Percentiles rank a stretch among this genome's conserved stretches.
Evolutionary conservation across 148 eudicot genomes (phyloP).

Genomic region (Simmondsia chinensis): DNA sequence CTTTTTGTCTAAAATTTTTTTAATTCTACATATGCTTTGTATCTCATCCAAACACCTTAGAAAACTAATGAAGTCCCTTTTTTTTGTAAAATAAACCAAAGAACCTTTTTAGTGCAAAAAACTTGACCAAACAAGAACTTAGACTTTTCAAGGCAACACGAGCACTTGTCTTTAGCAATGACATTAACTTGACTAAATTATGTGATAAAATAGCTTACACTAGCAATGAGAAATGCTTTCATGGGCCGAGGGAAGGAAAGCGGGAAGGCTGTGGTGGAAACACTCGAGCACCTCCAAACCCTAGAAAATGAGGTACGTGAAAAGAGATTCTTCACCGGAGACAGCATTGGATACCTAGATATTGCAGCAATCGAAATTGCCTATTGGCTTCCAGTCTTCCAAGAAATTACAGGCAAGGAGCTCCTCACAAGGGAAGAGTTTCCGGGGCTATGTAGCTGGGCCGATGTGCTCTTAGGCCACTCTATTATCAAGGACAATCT

Average conservation of each 20-base stretch:
- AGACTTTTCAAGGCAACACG: no score
- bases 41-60: no score
- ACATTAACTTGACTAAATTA: no score
- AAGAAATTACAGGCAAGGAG: conserved; percentile 16
- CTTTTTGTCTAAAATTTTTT: no score
- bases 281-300: conserved; percentile 12
- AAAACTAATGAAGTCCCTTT: no score
- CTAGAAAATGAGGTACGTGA: conserved; percentile 32
- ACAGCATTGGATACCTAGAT: conserved; percentile 32
- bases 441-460: conserved; percentile 30
- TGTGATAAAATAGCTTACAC: conserved; percentile 10
- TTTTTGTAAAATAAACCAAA: no score
- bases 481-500: conserved; percentile 21
- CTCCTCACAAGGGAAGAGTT: conserved; percentile 26
- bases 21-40: no score
- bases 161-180: no score
- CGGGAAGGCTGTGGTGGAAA: conserved; percentile 27
- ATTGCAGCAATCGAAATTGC: conserved; percentile 24
- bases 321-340: conserved; percentile 41
- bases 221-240: conserved; percentile 10
- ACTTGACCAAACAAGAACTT: no score
- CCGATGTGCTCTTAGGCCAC: conserved; percentile 10
- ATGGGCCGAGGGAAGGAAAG: conserved; percentile 19
- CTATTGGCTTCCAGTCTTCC: conserved; percentile 22
- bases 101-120: no score